Base-by-base conservation (phyloP, 352 stramenopile genomes). In the Phytophthora nicotianae region DNA sequence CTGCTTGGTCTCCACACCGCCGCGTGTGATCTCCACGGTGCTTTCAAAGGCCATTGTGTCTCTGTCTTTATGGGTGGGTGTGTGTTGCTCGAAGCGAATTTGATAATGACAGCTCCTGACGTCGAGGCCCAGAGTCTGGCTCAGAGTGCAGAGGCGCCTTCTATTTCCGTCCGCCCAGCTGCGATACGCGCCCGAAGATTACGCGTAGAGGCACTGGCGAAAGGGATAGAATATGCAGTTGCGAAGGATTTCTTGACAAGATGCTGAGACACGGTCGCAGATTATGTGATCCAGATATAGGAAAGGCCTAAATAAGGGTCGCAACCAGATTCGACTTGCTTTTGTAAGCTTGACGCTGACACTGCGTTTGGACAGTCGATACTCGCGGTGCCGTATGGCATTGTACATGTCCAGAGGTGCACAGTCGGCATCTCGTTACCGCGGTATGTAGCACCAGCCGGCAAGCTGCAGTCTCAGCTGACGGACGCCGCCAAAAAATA, bases 21-120 rank as follows among this genome's bases (percentile, higher is more conserved):
- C 66, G 66, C 70, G 67, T 21, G 79, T 74, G 58, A 88, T 64
- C 37, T 89, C 73, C 35, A 86, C 67, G 27, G 72, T 81, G 37
- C 67, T 81, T 47, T 70, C 70, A 55, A 89, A 74, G 20, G 81
- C 72, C 79, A 86, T 88, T 21, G 23, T 55, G 62, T 23, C 23
- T 52, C 11, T 50, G 11, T 23, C 16, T 24, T 0, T 33, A 24
- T 33, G 26, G 6, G 35, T 53, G 19, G 17, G 2, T n/a, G 27
- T 55, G 52, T 17, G 29, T 20, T 74, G 61, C n/a, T 59, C 7
- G 16, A 35, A 48, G 69, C 59, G 61, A 78, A 72, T 79, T 77
- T 27, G 57, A 38, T 43, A 78, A 80, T 80, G 71, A 76, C 62
- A 57, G 35, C 14, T 57, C 37, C 7, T 58, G 60, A 49, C 45